phyloP scores from a whole-genome alignment of 176 grass and related monocot species.

The Hordeum vulgare region MorexV3_pseudomolecules_assembly NC_058519.1:643292297-643292796 shows the following conservation, averaged over 20 bases:
- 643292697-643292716: constrained; percentile 17
- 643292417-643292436: no score
- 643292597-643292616: not conserved
- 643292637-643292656: not conserved
- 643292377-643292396: no score
- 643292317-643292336: no score
- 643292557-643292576: constrained; percentile 6
- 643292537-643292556: not conserved
- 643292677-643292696: constrained; percentile 12
- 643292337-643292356: no score
- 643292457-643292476: constrained; percentile 21
- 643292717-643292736: not conserved
- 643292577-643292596: not conserved
- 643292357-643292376: no score
- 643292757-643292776: not conserved
- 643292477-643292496: constrained; percentile 28
- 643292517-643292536: constrained; percentile 17
- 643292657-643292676: not conserved
- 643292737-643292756: not conserved
- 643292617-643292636: not conserved
- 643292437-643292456: not conserved
- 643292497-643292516: not conserved
- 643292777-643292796: not conserved
- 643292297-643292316: not conserved
- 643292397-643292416: no score